Evolutionary conservation across 768 basidiomycete genomes (phyloP).

Genomic region (Auricularia heimuer): DNA sequence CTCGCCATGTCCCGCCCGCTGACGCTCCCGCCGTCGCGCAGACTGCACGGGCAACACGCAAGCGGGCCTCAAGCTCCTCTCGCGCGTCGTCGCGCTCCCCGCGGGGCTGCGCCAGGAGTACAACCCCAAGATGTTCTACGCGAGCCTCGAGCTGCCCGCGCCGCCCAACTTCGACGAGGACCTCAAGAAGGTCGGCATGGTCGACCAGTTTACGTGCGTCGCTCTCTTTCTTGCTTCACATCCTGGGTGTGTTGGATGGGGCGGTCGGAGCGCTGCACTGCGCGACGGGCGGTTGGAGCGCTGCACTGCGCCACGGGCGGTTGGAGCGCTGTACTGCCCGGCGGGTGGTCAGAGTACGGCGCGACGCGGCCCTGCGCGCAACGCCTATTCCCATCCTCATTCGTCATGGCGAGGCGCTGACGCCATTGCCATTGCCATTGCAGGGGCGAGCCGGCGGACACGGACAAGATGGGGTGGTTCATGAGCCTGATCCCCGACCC

Average conservation of each 20-base stretch:
- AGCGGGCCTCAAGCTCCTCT: not conserved
- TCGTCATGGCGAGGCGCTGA: too few species aligned
- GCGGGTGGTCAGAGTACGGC: too few species aligned
- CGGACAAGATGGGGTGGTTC: slow-evolving; percentile 9
- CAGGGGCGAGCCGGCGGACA: slow-evolving; percentile 10
- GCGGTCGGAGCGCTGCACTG: too few species aligned
- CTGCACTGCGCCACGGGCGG: too few species aligned
- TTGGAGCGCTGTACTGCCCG: too few species aligned
- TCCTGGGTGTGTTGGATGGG: too few species aligned
- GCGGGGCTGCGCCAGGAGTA: slow-evolving; percentile 6
- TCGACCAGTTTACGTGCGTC: not conserved
- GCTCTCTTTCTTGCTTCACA: too few species aligned
- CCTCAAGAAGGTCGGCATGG: slow-evolving; percentile 11
- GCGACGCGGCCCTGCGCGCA: too few species aligned
- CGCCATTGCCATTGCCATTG: not conserved
- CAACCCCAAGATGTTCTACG: slow-evolving; percentile 19
- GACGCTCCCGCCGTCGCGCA: not conserved
- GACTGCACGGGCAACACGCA: slow-evolving; percentile 2
- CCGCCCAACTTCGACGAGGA: slow-evolving; percentile 1
- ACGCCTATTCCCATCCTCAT: too few species aligned
- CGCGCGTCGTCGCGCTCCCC: not conserved
- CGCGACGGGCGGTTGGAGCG: too few species aligned
- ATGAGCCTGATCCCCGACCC: slow-evolving; percentile 10
- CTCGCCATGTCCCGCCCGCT: not conserved
- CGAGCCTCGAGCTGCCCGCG: slow-evolving; percentile 11